These are phyloP conservation scores for Globisporangium paroecandrum DNA, from an alignment of 352 stramenopile species.

Conservation along the genomic window DNA sequence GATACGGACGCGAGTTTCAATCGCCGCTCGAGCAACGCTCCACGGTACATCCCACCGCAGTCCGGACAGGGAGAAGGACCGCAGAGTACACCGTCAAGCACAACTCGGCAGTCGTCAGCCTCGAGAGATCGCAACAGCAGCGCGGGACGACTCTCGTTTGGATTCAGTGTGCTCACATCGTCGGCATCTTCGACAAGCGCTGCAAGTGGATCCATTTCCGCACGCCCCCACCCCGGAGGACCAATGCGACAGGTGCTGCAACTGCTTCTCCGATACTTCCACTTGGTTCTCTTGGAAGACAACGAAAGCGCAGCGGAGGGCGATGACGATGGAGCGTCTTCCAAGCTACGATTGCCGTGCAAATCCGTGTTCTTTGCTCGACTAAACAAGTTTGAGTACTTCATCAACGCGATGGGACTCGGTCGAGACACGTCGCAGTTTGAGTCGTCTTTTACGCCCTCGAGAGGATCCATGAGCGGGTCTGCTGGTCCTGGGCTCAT, in stretches of 20 bases:
- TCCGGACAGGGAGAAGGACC: conserved; percentile 26
- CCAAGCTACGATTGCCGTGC: conserved; percentile 39
- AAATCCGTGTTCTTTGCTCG: conserved; percentile 69
- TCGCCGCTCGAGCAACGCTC: conserved; percentile 48
- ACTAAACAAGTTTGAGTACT: conserved; percentile 85
- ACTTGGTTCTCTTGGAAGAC: conserved; percentile 61
- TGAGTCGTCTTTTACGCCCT: conserved; percentile 71
- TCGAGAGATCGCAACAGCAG: conserved; percentile 18
- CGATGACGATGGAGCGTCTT: conserved; percentile 24
- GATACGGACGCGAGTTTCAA: conserved; percentile 77
- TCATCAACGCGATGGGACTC: conserved; percentile 76
- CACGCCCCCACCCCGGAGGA: conserved; percentile 66
- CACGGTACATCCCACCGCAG: conserved; percentile 19
- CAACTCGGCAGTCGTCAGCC: conserved; percentile 15
- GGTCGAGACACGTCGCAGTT: conserved; percentile 68
- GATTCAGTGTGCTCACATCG: conserved; percentile 44
- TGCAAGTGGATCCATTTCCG: conserved; percentile 38
- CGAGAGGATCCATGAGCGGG: conserved; percentile 23
- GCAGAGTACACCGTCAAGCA: conserved; percentile 43
- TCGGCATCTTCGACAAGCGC: conserved; percentile 17
- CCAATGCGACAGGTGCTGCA: conserved; percentile 83
- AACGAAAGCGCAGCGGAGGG: conserved; percentile 25
- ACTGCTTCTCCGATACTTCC: conserved; percentile 68
- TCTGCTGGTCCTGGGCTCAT: conserved; percentile 32
- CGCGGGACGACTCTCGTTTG: conserved; percentile 21